These are phyloP conservation scores for Backusella australiensis DNA, from an alignment of 192 early-diverging fungal species.

Conservation along the genomic window DNA sequence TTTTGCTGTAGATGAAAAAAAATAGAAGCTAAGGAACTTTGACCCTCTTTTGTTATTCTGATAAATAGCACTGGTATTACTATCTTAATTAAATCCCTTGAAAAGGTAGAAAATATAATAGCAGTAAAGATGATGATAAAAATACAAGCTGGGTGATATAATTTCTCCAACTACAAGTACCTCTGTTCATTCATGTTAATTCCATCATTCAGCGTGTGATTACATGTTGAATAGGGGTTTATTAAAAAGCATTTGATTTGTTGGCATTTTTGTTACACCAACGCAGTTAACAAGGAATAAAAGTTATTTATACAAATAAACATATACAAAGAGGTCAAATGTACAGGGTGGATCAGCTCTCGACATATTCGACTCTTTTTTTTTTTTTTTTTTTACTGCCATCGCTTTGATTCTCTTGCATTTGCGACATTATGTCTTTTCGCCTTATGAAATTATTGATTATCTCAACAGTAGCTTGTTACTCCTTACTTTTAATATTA, in stretches of 20 bases:
- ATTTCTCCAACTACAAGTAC: not conserved
- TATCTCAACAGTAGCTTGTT: not conserved
- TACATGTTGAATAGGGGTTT: not conserved
- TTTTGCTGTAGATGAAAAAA: not conserved
- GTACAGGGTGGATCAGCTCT: not conserved
- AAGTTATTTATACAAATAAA: not conserved
- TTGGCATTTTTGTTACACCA: not conserved
- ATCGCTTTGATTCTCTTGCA: not conserved
- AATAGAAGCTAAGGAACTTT: not conserved
- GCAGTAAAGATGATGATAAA: not conserved
- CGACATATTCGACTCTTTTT: not conserved
- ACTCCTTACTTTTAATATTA: conserved; percentile 3
- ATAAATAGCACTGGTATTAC: not conserved
- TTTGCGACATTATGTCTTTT: not conserved
- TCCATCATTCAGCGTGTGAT: not conserved
- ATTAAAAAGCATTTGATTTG: not conserved
- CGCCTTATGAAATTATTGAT: not conserved
- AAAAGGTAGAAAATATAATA: not conserved
- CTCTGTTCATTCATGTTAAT: not conserved
- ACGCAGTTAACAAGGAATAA: not conserved
- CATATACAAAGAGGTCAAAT: not conserved
- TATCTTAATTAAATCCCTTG: not conserved
- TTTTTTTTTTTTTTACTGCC: not conserved
- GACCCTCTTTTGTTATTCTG: not conserved
- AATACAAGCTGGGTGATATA: not conserved